phyloP scores from a whole-genome alignment of 1,139 yeast species.

The Lodderomyces pseudojiufengensis region DNA sequence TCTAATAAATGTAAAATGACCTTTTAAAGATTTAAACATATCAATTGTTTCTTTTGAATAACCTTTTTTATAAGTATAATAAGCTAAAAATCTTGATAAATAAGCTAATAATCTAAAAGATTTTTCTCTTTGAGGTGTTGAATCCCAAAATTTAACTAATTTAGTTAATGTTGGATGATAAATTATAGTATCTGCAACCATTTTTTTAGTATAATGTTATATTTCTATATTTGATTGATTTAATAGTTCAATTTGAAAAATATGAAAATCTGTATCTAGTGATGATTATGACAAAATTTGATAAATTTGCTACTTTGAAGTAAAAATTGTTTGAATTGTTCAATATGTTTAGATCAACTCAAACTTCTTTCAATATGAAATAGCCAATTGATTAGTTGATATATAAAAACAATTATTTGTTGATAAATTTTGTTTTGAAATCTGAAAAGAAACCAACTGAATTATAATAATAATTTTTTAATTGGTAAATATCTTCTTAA shows the following conservation, averaged over 20 bases:
- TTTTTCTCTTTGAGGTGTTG: slow-evolving; percentile 68
- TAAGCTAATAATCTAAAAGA: slow-evolving; percentile 78
- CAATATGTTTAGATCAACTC: too few species aligned
- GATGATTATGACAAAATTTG: too few species aligned
- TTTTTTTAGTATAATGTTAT: slow-evolving; percentile 22
- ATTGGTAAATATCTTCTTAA: too few species aligned
- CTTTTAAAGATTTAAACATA: slow-evolving; percentile 50
- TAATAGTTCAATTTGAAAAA: not conserved
- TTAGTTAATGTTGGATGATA: slow-evolving; percentile 75
- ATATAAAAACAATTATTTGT: too few species aligned
- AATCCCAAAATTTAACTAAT: slow-evolving; percentile 61
- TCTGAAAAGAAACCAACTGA: not conserved
- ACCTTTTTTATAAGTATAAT: slow-evolving; percentile 60
- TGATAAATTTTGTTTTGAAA: too few species aligned
- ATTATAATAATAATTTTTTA: too few species aligned
- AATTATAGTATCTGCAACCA: slow-evolving; percentile 65
- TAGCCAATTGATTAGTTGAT: too few species aligned
- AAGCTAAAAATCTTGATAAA: slow-evolving; percentile 68
- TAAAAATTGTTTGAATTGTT: too few species aligned
- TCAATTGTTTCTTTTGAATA: slow-evolving; percentile 48
- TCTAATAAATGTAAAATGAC: slow-evolving; percentile 65
- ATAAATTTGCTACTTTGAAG: too few species aligned
- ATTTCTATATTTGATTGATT: not conserved
- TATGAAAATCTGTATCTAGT: not conserved
- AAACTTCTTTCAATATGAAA: too few species aligned